Percentiles rank a stretch among this genome's conserved stretches.
Conservation (phyloP, 2,329 filamentous ascomycete genomes). For the Fonsecaea pedrosoi region DNA sequence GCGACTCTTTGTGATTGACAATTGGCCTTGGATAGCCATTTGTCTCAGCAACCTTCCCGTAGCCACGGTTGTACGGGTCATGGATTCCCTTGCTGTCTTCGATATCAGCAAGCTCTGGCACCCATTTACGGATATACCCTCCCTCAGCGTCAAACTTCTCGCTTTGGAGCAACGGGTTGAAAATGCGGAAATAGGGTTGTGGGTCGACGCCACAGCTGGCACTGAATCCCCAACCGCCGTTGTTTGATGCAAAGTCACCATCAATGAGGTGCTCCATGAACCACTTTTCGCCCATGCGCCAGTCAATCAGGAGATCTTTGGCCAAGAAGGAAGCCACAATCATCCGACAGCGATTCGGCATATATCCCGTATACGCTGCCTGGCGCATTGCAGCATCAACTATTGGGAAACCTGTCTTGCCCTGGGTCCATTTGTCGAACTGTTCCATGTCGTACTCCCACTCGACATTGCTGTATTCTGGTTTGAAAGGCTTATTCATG, state of each 20-base stretch:
- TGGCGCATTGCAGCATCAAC: conserved; percentile 89
- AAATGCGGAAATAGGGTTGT: conserved; percentile 89
- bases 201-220: conserved; percentile 78
- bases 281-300: conserved; percentile 79
- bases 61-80: conserved; percentile 76
- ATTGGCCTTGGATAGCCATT: conserved; percentile 76
- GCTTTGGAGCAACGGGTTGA: conserved; percentile 83
- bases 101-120: conserved; percentile 70
- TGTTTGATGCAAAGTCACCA: conserved; percentile 81
- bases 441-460: conserved; percentile 78
- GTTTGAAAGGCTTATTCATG: conserved; percentile 81
- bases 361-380: conserved; percentile 70
- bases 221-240: conserved; percentile 71
- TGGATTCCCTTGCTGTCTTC: conserved; percentile 71
- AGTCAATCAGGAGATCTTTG: conserved; percentile 82
- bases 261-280: conserved; percentile 85
- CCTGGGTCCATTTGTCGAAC: conserved; percentile 76
- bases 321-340: conserved; percentile 79
- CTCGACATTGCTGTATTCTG: conserved; percentile 78
- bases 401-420: conserved; percentile 79
- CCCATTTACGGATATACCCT: conserved; percentile 81
- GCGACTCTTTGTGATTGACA: conserved; percentile 73
- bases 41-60: conserved; percentile 64
- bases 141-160: conserved; percentile 84
- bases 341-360: conserved; percentile 89